Percentiles rank a stretch among this genome's conserved stretches.
phyloP scores from a whole-genome alignment of 2,329 filamentous ascomycete genomes.

The Zymoseptoria pseudotritici region DNA sequence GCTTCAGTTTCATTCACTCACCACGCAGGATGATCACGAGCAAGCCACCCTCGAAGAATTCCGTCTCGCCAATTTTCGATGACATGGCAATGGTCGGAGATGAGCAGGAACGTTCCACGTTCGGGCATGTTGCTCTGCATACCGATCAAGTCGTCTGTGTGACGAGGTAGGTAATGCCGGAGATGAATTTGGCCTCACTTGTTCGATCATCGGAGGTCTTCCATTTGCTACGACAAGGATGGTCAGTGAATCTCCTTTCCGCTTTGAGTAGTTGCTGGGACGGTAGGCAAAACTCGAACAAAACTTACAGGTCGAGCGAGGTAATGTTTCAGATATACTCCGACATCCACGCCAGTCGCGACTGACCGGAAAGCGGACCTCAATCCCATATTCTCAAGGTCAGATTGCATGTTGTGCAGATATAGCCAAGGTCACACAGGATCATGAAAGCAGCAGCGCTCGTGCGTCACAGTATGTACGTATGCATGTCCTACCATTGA shows the following conservation, averaged over 20 bases:
- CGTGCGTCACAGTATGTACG: not conserved
- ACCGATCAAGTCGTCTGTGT: slow-evolving; percentile 30
- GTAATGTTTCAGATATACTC: slow-evolving; percentile 31
- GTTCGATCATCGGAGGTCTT: slow-evolving; percentile 31
- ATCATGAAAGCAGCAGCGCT: not conserved
- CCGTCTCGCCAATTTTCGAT: slow-evolving; percentile 32
- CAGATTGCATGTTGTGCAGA: not conserved
- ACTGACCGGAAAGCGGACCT: slow-evolving; percentile 29
- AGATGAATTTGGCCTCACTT: slow-evolving; percentile 25
- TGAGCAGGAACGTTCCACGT: slow-evolving; percentile 29
- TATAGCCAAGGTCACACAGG: not conserved
- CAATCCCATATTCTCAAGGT: slow-evolving; percentile 24
- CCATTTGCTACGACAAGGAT: slow-evolving; percentile 23
- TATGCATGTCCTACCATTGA: not conserved
- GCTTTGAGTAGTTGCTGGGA: not conserved
- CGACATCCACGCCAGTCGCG: slow-evolving; percentile 30
- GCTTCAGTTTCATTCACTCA: not conserved
- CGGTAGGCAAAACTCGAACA: not conserved
- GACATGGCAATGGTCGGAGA: slow-evolving; percentile 31
- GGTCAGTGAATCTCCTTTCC: not conserved
- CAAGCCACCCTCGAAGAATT: slow-evolving; percentile 32
- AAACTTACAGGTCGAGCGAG: slow-evolving; percentile 25
- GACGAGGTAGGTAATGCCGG: slow-evolving; percentile 31
- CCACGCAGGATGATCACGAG: slow-evolving; percentile 30
- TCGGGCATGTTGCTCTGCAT: slow-evolving; percentile 32